Conservation (phyloP, 345 rosid species). For the Conringia planisiliqua region DNA sequence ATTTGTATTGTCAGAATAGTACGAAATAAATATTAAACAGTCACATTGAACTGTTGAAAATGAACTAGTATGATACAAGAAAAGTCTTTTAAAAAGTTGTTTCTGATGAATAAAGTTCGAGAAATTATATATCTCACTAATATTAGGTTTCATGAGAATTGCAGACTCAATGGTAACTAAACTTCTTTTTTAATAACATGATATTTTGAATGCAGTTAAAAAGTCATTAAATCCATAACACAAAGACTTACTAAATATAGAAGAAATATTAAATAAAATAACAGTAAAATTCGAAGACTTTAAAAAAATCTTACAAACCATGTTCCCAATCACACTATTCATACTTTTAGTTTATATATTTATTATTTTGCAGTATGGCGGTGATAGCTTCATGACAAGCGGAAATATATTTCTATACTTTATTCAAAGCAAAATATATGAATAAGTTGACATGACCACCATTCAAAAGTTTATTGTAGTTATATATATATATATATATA, state of each 20-base stretch:
- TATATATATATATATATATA: too few species aligned
- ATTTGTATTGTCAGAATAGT: conserved; percentile 7
- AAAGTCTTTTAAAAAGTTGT: not conserved
- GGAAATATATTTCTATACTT: not conserved
- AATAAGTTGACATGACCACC: not conserved
- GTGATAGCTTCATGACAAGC: conserved; percentile 11
- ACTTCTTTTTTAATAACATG: not conserved
- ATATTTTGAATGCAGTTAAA: not conserved
- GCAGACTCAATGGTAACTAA: not conserved
- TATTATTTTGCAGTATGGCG: not conserved
- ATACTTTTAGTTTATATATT: not conserved
- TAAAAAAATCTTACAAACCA: not conserved
- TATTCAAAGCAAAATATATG: not conserved
- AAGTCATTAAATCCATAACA: not conserved
- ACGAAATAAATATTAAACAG: conserved; percentile 1
- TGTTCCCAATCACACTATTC: not conserved
- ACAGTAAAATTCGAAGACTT: not conserved
- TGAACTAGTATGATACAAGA: not conserved
- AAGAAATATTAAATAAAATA: not conserved
- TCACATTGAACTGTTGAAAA: not conserved
- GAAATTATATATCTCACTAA: not conserved
- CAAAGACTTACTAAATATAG: not conserved
- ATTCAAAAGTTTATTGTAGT: not conserved
- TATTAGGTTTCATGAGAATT: not conserved
- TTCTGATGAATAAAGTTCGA: not conserved